phyloP scores from a whole-genome alignment of 176 grass and related monocot species.

The Oryza longistaminata region DNA sequence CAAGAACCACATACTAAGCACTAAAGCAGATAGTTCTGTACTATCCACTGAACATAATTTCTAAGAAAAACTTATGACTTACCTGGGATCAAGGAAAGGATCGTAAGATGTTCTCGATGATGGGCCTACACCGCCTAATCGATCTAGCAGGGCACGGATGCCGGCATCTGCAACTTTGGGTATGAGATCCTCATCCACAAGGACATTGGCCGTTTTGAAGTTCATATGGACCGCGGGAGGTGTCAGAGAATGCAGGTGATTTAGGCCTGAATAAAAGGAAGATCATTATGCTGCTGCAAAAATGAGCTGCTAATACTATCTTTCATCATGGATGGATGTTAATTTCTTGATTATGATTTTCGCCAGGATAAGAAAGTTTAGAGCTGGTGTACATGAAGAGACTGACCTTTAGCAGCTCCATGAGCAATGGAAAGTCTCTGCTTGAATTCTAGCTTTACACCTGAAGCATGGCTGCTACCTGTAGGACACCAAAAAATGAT shows the following conservation, averaged over 20 bases:
- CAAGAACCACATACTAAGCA: not conserved
- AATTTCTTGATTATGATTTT: not conserved
- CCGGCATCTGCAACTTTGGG: constrained; percentile 83
- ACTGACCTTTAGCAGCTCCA: constrained; percentile 86
- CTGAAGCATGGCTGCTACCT: constrained; percentile 54
- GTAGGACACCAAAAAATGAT: not conserved
- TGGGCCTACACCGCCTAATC: constrained; percentile 50
- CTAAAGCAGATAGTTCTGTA: not conserved
- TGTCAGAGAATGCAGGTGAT: constrained; percentile 80
- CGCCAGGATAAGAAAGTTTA: not conserved
- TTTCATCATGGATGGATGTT: not conserved
- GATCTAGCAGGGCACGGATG: constrained; percentile 67
- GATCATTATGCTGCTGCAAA: constrained; percentile 6
- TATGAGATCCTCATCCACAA: constrained; percentile 82
- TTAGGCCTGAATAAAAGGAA: constrained; percentile 60
- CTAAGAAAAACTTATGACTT: constrained; percentile 26
- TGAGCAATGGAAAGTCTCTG: constrained; percentile 91
- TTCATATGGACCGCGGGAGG: constrained; percentile 81
- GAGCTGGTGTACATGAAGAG: not conserved
- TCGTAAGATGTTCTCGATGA: constrained; percentile 54
- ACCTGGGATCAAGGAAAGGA: constrained; percentile 89
- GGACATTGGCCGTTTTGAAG: constrained; percentile 91
- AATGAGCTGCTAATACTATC: not conserved
- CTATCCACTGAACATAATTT: constrained; percentile 15
- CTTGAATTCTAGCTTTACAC: constrained; percentile 83